Base-by-base conservation (phyloP, 2,329 filamentous ascomycete genomes). In the Hawksworthiomyces lignivorus region DNA sequence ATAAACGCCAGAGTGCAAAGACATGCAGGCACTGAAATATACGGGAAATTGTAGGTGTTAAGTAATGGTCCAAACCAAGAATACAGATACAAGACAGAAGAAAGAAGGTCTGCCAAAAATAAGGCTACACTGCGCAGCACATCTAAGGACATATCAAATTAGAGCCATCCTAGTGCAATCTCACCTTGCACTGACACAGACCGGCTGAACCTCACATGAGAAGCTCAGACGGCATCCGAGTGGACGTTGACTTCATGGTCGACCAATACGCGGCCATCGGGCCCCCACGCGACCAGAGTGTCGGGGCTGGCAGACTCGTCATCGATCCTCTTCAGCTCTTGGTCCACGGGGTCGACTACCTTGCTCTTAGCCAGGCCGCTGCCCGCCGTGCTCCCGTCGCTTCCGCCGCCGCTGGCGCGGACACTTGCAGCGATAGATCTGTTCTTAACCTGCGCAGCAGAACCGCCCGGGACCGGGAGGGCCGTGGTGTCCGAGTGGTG, bases 301-400 rank as follows among this genome's bases (percentile, higher is more conserved):
- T 8, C 8, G 12, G 2, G 11, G 24, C 29, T 8, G 27, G n/a
- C 17, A 2, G 22, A 28, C 9, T 33, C 29, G 7, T 44, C 47
- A 8, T 53, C 55, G 11, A 54, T 52, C 4, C 42, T 18, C 5
- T 51, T 45, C 22, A 56, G 47, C 44, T 55, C 51, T 14, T 44
- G 41, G 27, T 56, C 54, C 5, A 52, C 24, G 20, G 41, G 37
- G 21, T 53, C 45, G 26, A 26, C 36, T 30, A 29, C 28, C n/a
- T 47, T 47, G 44, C 30, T 47, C 28, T 40, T 44, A 39, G 43
- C 22, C 18, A 36, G 27, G 19, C 39, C 47, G 31, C 26, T 45
- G 9, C 28, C 22, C 29, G 30, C 28, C 27, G 36, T 40, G 22
- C 24, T 37, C 38, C 40, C 24, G 18, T 15, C 21, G 35, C 28